These are phyloP conservation scores for Claviceps fusiformis DNA, from an alignment of 2,329 filamentous ascomycete genomes.

Conservation along the genomic window DNA sequence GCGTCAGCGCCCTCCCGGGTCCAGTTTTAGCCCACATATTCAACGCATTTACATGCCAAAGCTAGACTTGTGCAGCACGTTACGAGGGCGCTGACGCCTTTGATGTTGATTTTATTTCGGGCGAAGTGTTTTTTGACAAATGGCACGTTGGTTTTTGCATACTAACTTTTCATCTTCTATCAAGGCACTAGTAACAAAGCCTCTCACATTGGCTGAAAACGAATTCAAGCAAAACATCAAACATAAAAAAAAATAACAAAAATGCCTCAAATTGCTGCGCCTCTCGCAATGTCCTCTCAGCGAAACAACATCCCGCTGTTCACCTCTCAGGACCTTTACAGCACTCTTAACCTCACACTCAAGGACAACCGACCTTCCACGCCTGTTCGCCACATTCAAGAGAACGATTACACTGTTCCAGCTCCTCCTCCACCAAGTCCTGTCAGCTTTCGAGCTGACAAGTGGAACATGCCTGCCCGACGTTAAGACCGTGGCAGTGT, in stretches of 20 bases:
- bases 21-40: neutral
- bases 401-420: slow-evolving; percentile 50
- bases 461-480: slow-evolving; percentile 4
- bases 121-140: too few species aligned
- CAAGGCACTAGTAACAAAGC: neutral
- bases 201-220: neutral
- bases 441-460: slow-evolving; percentile 43
- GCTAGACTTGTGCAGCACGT: too few species aligned
- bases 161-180: neutral
- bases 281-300: slow-evolving; percentile 33
- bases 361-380: slow-evolving; percentile 27
- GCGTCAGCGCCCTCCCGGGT: neutral
- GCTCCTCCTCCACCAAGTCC: slow-evolving; percentile 51
- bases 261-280: slow-evolving; percentile 27
- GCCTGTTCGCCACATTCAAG: slow-evolving; percentile 37
- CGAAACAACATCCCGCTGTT: slow-evolving; percentile 29
- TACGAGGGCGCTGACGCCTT: neutral
- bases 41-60: neutral
- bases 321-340: slow-evolving; percentile 37
- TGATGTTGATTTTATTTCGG: too few species aligned
- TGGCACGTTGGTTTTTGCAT: neutral
- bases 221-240: slow-evolving; percentile 5
- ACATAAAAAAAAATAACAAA: neutral
- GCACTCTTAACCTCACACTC: slow-evolving; percentile 37
- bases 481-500: neutral